phyloP scores from a whole-genome alignment of 495 filamentous ascomycete genomes.

The Pyronema omphalodes region DNA sequence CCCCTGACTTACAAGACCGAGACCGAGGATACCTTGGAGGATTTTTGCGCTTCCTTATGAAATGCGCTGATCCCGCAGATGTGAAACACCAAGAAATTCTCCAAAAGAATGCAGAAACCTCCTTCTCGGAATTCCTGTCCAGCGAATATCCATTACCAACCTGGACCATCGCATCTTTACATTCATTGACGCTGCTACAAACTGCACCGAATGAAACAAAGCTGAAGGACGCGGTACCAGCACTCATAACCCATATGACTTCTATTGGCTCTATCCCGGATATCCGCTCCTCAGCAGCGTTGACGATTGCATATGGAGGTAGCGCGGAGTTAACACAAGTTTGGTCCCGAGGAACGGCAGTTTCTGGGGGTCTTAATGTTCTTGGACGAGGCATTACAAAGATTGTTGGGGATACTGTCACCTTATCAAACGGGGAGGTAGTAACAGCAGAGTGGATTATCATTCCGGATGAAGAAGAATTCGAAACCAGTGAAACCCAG shows the following conservation, averaged over 20 bases:
- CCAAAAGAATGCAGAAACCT: background rate
- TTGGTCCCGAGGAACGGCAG: conserved; percentile 75
- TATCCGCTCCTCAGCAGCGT: conserved; percentile 16
- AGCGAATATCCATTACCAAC: conserved; percentile 54
- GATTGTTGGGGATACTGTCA: background rate
- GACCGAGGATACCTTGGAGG: conserved; percentile 17
- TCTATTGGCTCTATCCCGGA: conserved; percentile 46
- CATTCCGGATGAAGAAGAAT: background rate
- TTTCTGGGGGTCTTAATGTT: conserved; percentile 82
- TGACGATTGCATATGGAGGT: conserved; percentile 52
- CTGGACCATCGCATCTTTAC: conserved; percentile 49
- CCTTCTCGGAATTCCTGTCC: conserved; percentile 35
- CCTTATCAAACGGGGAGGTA: conserved; percentile 9
- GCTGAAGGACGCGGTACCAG: conserved; percentile 44
- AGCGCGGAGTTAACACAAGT: conserved; percentile 84
- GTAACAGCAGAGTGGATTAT: conserved; percentile 13
- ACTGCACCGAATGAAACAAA: conserved; percentile 36
- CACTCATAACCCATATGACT: conserved; percentile 60
- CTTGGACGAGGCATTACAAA: conserved; percentile 44
- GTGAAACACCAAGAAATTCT: conserved; percentile 9
- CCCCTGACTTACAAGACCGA: conserved; percentile 14
- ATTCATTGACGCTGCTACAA: conserved; percentile 62
- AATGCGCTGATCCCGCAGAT: conserved; percentile 8
- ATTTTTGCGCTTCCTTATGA: conserved; percentile 20
- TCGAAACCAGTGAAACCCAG: background rate